Base-by-base conservation (phyloP, 306 rosid species). In the Cercis canadensis region DNA sequence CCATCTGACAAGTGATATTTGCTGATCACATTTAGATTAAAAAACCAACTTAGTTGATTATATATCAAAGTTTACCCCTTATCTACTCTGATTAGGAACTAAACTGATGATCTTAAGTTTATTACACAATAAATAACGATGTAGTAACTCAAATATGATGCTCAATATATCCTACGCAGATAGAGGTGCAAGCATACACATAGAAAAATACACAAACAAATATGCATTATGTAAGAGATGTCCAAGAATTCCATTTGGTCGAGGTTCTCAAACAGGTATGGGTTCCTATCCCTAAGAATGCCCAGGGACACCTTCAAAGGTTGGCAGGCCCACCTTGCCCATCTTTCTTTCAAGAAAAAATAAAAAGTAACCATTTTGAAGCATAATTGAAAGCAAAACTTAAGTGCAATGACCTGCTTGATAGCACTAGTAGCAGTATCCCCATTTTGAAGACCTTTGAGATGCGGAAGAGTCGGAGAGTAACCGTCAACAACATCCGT, bases 341-440 rank as follows among this genome's bases (percentile, higher is more conserved):
- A 45, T 49, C 21, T 54, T 14, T 11, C 31, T 40, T 45, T 7
- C 18, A 31, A 34, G 18, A 52, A 56, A 58, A 46, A 62, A 64
- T 15, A 57, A 39, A 60, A 17, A 24, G n/a, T 13, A 19, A 11
- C 29, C 29, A 24, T 24, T 37, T 37, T 3, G 8, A 37, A 37
- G 52, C 9, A 60, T 11, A 33, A 57, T 47, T 58, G 5, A 19
- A 65, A 51, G 19, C 36, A 59, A 75, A 78, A 49, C 70, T 75
- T 65, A 69, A 76, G 77, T 14, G 67, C 34, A 55, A 70, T 63
- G 39, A 90, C 99, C 99, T 94, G 99, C 83, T 94, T 94, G 80
- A 94, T 94, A 70, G 99, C 92, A 87, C 99, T 94, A 50, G 99
- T 94, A 74, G 99, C 99, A 60, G 95, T 94, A 78, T 94, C 99